Percentiles rank a stretch among this genome's conserved stretches.
These are phyloP conservation scores for Hanseniaspora lindneri DNA, from an alignment of 805 yeast genomes.

Conservation along the genomic window DNA sequence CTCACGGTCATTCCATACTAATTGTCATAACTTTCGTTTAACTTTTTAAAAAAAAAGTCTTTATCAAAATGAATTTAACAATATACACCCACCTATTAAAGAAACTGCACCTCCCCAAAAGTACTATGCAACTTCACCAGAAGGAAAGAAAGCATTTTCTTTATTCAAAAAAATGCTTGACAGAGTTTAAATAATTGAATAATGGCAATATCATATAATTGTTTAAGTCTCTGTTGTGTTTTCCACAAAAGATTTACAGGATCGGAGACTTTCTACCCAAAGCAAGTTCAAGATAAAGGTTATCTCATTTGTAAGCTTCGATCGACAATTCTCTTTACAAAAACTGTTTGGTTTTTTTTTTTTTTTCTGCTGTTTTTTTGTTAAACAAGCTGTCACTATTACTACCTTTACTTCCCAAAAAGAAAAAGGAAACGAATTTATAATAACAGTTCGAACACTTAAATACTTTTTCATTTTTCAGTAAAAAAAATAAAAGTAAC, in stretches of 20 bases:
- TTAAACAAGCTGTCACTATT: background rate
- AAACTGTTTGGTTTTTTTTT: constrained; percentile 9
- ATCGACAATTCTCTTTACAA: constrained; percentile 50
- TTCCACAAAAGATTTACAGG: constrained; percentile 47
- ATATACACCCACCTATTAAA: constrained; percentile 11
- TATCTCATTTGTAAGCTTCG: constrained; percentile 47
- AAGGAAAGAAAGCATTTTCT: constrained; percentile 13
- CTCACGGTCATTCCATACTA: constrained; percentile 28
- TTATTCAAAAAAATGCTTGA: background rate
- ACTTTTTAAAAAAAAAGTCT: constrained; percentile 20
- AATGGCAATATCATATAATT: constrained; percentile 19
- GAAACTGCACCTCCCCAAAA: constrained; percentile 1
- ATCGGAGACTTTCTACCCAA: constrained; percentile 86
- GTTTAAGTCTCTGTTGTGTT: constrained; percentile 37
- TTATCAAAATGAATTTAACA: constrained; percentile 15
- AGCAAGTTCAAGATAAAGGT: constrained; percentile 31
- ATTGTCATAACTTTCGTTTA: constrained; percentile 70
- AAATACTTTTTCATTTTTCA: too few species aligned
- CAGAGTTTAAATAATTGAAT: constrained; percentile 16
- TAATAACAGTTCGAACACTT: too few species aligned
- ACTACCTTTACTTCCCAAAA: too few species aligned
- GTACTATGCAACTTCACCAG: constrained; percentile 12
- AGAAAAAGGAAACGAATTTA: too few species aligned
- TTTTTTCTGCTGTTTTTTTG: background rate
- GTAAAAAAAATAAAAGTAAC: too few species aligned